Conservation (phyloP, 176 grass and related monocot genomes). For the Cenchrus purpureus region DNA sequence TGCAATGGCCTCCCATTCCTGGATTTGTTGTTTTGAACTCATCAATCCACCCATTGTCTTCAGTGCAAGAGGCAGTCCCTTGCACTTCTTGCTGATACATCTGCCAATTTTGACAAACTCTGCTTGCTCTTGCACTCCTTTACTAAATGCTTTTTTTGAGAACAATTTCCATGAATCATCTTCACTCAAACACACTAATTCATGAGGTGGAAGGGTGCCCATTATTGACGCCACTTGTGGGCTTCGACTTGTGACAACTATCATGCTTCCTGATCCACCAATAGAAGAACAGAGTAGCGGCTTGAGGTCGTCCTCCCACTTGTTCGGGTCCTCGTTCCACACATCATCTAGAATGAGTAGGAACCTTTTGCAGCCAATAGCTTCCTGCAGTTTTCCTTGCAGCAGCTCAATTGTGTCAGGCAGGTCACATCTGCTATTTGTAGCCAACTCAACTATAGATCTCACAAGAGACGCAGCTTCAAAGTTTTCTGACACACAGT, state of each 20-base stretch:
- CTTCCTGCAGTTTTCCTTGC: neutral
- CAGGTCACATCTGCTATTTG: neutral
- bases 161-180: constrained; percentile 37
- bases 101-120: neutral
- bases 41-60: constrained; percentile 41
- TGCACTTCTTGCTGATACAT: neutral
- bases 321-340: constrained; percentile 21
- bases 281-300: neutral
- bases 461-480: neutral
- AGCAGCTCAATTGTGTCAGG: neutral
- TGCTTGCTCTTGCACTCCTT: neutral
- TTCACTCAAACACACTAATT: neutral
- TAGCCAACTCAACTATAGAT: constrained; percentile 27
- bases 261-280: constrained; percentile 20
- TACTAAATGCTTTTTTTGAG: constrained; percentile 28
- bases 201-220: constrained; percentile 1
- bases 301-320: constrained; percentile 15
- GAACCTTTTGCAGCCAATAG: neutral
- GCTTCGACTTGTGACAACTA: constrained; percentile 40
- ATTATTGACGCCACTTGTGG: neutral
- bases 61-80: constrained; percentile 39
- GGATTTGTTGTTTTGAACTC: neutral
- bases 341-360: constrained; percentile 52
- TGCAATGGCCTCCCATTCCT: constrained; percentile 23
- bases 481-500: constrained; percentile 41